Base-by-base conservation (phyloP, 352 stramenopile species). In the Phytophthora citrophthora region DNA sequence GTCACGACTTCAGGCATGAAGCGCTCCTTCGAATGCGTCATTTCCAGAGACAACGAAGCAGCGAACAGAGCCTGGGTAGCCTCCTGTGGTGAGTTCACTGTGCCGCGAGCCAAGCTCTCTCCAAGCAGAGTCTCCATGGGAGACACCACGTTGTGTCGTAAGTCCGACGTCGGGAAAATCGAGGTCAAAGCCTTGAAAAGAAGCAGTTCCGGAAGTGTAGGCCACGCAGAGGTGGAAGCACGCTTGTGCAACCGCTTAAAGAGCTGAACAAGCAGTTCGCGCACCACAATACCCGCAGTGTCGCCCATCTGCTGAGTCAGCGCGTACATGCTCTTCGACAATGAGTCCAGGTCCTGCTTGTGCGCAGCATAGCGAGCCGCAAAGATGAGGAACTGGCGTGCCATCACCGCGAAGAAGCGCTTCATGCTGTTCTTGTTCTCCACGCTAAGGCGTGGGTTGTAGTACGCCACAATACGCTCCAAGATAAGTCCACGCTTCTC, bases 381-480 rank as follows among this genome's bases (percentile, higher is more conserved):
- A 46, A 95, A 94, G 56, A 91, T 87, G 26, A 98, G 81, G 65
- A 99, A 98, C 64, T 97, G 78, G 24, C 90, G 91, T 43, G 98
- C 70, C 43, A 99, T 81, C 3, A 99, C 91, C 38, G 97, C 93
- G 34, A 98, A 97, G 71, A 99, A 98, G 56, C 96, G 98, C 80
- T 98, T 96, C 91, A 99, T 98, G 40, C 91, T 93, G 61, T 92
- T 79, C 62, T 96, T 91, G 76, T 99, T 99, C 26, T 94, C 89
- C 46, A 94, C 91, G 61, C 96, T 96, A 29, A 99, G 65, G 44
- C 92, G 83, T n/a, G 97, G 87, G 24, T 93, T 98, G 79, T 98
- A 98, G 50, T 91, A 96, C 44, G 82, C 88, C 41, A 98, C 77
- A 45, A 99, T 93, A 31, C 96, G 92, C 64, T 97, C 76, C 27